phyloP scores from a whole-genome alignment of 1,284 basidiomycete species.

The Cryptococcus hybrid region DNA sequence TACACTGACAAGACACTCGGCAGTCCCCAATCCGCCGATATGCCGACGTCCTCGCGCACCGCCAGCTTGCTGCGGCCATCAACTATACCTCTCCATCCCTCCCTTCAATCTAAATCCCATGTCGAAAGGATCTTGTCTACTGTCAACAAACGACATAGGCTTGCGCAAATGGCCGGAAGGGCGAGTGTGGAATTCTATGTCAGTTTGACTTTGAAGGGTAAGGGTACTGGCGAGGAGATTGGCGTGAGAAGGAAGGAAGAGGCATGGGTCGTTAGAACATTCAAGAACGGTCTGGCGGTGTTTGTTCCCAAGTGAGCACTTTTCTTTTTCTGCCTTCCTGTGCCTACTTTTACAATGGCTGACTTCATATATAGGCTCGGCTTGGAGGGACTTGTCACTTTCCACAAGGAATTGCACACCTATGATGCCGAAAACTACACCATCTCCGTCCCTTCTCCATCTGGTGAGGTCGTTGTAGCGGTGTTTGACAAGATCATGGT shows the following conservation, averaged over 20 bases:
- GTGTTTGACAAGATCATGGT: slow-evolving; percentile 94
- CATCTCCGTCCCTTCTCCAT: slow-evolving; percentile 63
- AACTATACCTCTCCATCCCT: slow-evolving; percentile 80
- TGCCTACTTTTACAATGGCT: background rate
- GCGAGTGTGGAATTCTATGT: slow-evolving; percentile 98
- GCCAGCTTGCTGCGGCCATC: slow-evolving; percentile 90
- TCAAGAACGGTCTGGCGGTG: slow-evolving; percentile 92
- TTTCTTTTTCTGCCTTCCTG: background rate
- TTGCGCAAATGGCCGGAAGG: slow-evolving; percentile 95
- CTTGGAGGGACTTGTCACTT: slow-evolving; percentile 89
- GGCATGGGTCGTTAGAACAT: slow-evolving; percentile 92
- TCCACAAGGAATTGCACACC: slow-evolving; percentile 74
- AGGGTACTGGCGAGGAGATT: slow-evolving; percentile 18
- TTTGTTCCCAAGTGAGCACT: slow-evolving; percentile 84
- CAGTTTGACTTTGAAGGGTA: slow-evolving; percentile 78
- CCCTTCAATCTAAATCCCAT: slow-evolving; percentile 81
- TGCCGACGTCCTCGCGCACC: slow-evolving; percentile 93
- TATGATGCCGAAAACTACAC: slow-evolving; percentile 92
- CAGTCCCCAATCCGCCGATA: slow-evolving; percentile 85
- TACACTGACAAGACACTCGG: background rate
- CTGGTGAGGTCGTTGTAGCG: slow-evolving; percentile 58
- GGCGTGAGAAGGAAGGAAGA: slow-evolving; percentile 61
- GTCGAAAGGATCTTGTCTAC: slow-evolving; percentile 85
- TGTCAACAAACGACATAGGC: slow-evolving; percentile 88
- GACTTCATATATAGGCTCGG: slow-evolving; percentile 64